These are phyloP conservation scores for Carpinus viminea DNA, from an alignment of 306 rosid species.

Conservation along the genomic window DNA sequence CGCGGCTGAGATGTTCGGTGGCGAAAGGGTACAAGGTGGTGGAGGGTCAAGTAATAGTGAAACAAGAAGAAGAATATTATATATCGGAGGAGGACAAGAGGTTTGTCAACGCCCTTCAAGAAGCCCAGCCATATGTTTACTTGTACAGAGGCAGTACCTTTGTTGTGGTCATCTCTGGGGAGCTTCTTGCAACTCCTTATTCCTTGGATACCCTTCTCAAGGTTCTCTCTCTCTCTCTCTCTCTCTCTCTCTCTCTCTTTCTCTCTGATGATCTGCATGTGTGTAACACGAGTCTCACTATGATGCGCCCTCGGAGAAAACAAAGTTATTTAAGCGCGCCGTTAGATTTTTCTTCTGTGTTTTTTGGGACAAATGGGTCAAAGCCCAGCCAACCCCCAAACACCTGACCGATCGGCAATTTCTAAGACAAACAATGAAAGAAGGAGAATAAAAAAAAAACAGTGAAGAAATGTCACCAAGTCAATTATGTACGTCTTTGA, in stretches of 20 bases:
- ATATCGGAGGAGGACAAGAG: constrained; percentile 45
- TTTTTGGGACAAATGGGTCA: too few relatives aligned
- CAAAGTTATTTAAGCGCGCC: too few relatives aligned
- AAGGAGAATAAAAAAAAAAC: too few relatives aligned
- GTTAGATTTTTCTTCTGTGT: too few relatives aligned
- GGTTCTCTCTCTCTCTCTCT: constrained; percentile 35
- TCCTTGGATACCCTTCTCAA: constrained; percentile 49
- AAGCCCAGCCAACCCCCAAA: too few relatives aligned
- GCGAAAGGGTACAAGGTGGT: constrained; percentile 29
- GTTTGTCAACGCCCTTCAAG: constrained; percentile 54
- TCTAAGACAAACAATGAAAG: too few relatives aligned
- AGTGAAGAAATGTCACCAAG: too few relatives aligned
- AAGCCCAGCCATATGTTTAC: constrained; percentile 70
- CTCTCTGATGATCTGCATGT: too few relatives aligned
- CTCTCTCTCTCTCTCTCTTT: background rate
- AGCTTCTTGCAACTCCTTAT: constrained; percentile 47
- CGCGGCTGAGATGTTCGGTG: background rate
- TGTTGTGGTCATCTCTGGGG: constrained; percentile 55
- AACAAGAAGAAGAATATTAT: constrained; percentile 8
- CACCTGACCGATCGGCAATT: too few relatives aligned
- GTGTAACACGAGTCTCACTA: too few relatives aligned
- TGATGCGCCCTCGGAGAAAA: background rate
- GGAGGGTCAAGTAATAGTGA: constrained; percentile 4
- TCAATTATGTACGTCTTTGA: too few relatives aligned
- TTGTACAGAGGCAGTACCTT: constrained; percentile 47